phyloP scores from a whole-genome alignment of 2,329 filamentous ascomycete species.

The Penicillium oxalicum region DNA sequence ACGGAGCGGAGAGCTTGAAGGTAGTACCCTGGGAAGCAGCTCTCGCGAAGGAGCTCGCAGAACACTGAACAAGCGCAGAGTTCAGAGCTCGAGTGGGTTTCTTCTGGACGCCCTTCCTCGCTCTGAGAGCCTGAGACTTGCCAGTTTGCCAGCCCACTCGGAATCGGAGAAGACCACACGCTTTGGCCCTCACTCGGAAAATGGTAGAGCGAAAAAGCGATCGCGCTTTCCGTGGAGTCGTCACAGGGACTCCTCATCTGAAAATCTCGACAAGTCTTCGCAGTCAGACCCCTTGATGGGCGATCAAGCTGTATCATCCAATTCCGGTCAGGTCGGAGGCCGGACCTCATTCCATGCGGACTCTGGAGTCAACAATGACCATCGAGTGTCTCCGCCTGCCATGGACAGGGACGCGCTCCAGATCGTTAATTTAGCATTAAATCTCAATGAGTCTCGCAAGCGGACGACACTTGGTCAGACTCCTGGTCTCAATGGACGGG shows the following conservation, averaged over 20 bases:
- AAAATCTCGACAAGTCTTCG: slow-evolving; percentile 18
- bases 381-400: slow-evolving; percentile 24
- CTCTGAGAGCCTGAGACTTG: slow-evolving; percentile 22
- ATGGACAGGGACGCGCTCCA: slow-evolving; percentile 74
- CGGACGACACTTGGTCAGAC: slow-evolving; percentile 55
- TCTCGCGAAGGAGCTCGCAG: slow-evolving; percentile 31
- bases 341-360: slow-evolving; percentile 12
- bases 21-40: slow-evolving; percentile 33
- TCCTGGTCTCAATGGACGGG: slow-evolving; percentile 41
- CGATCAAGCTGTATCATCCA: slow-evolving; percentile 8
- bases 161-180: slow-evolving; percentile 36
- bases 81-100: slow-evolving; percentile 37
- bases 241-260: slow-evolving; percentile 28
- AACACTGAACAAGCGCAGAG: slow-evolving; percentile 21
- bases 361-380: slow-evolving; percentile 4
- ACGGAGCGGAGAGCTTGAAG: slow-evolving; percentile 31
- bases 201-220: slow-evolving; percentile 32
- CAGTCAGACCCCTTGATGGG: slow-evolving; percentile 7
- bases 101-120: slow-evolving; percentile 40
- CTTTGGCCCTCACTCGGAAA: slow-evolving; percentile 32
- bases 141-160: slow-evolving; percentile 21
- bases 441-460: slow-evolving; percentile 69
- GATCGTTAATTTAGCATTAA: slow-evolving; percentile 88
- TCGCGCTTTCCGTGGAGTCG: slow-evolving; percentile 32
- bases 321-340: slow-evolving; percentile 11